Conservation (phyloP, 345 rosid genomes). For the Sisymbrium irio region DNA sequence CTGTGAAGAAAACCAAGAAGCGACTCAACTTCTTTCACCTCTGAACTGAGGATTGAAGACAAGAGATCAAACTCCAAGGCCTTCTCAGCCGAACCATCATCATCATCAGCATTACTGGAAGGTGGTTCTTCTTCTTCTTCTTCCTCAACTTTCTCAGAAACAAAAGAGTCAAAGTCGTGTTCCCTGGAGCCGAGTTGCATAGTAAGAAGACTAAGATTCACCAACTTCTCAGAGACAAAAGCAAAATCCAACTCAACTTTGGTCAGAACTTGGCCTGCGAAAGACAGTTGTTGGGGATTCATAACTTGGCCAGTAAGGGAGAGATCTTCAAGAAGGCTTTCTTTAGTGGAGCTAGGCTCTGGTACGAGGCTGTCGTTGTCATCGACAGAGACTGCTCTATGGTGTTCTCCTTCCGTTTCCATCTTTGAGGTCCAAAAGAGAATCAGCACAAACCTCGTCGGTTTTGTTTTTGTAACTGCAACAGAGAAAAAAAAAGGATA, state of each 20-base stretch:
- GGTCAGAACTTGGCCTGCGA: conserved; percentile 47
- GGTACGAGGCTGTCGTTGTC: conserved; percentile 47
- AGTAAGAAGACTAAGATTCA: conserved; percentile 65
- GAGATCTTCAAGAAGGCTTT: conserved; percentile 41
- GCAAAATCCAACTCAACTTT: conserved; percentile 72
- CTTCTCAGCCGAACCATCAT: conserved; percentile 39
- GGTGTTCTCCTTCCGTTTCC: conserved; percentile 43
- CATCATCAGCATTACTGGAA: background rate
- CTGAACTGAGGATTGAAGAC: conserved; percentile 61
- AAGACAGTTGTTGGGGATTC: conserved; percentile 42
- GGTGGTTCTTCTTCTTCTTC: conserved; percentile 23
- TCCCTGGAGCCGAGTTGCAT: conserved; percentile 78
- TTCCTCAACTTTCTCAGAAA: conserved; percentile 30
- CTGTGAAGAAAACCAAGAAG: conserved; percentile 40
- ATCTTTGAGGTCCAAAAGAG: conserved; percentile 25
- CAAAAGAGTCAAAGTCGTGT: conserved; percentile 62
- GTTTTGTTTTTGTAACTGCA: background rate
- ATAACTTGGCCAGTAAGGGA: conserved; percentile 35
- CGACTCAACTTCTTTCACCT: conserved; percentile 58
- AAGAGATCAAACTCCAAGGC: conserved; percentile 70
- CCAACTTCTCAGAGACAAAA: conserved; percentile 69
- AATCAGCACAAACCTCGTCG: background rate
- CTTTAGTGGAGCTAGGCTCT: conserved; percentile 52
- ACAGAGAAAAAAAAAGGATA: background rate
- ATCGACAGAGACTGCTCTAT: conserved; percentile 43